phyloP scores from a whole-genome alignment of 1,284 basidiomycete genomes.

The Bjerkandera adusta region DNA sequence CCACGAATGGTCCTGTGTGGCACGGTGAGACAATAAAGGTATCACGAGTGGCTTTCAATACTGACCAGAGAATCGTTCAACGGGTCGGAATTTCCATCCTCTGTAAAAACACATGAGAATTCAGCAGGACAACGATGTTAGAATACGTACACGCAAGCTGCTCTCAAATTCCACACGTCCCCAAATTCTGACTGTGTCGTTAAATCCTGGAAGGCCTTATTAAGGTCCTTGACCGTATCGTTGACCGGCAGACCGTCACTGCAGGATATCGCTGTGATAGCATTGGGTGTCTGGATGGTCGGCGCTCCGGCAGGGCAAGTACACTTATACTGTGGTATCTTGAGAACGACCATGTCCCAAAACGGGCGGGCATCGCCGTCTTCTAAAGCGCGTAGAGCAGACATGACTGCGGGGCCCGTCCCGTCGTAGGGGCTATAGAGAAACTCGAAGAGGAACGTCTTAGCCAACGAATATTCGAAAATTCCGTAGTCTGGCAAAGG shows the following conservation, averaged over 20 bases:
- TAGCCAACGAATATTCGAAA: slow-evolving; percentile 14
- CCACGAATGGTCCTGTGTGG: slow-evolving; percentile 10
- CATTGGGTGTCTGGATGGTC: not conserved
- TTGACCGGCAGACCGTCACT: slow-evolving; percentile 1
- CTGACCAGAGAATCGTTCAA: slow-evolving; percentile 10
- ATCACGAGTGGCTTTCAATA: not conserved
- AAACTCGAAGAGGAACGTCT: slow-evolving; percentile 6
- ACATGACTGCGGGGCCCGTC: not conserved
- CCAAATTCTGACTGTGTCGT: not conserved
- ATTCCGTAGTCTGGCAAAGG: slow-evolving; percentile 7
- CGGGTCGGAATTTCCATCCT: slow-evolving; percentile 11
- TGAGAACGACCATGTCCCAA: not conserved
- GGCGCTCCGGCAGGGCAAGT: not conserved
- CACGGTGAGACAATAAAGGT: not conserved
- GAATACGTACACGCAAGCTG: not conserved
- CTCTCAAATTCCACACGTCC: not conserved
- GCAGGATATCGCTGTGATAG: slow-evolving; percentile 3
- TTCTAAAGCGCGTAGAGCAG: slow-evolving; percentile 6
- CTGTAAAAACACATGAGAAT: slow-evolving; percentile 5
- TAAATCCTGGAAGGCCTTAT: not conserved
- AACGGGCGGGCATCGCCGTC: slow-evolving; percentile 9
- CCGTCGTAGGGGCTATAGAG: slow-evolving; percentile 15
- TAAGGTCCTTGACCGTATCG: slow-evolving; percentile 8
- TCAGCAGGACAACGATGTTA: not conserved
- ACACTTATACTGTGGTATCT: not conserved